Conservation (phyloP, 371 early-diverging fungal species). For the Rhizomucor miehei region DNA sequence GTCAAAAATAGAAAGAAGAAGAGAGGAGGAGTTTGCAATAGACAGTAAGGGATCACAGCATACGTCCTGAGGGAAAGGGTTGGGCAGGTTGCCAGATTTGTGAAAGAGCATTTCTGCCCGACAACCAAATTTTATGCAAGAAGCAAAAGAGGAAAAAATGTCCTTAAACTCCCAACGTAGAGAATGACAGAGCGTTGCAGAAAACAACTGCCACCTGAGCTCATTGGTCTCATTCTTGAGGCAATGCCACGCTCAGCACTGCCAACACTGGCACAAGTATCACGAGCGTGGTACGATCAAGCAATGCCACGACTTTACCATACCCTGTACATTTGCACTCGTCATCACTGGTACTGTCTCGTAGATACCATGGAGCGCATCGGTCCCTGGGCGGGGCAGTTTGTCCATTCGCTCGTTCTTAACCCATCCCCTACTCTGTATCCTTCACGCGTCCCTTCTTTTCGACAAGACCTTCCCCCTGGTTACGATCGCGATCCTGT, state of each 20-base stretch:
- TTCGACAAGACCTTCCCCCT: slow-evolving; percentile 13
- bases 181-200: too few relatives aligned
- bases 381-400: slow-evolving; percentile 8
- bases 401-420: slow-evolving; percentile 24
- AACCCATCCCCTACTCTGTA: slow-evolving; percentile 29
- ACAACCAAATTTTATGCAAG: too few relatives aligned
- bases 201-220: slow-evolving; percentile 26
- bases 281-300: slow-evolving; percentile 23
- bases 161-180: too few relatives aligned
- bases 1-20: too few relatives aligned
- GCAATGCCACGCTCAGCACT: slow-evolving; percentile 26
- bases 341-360: slow-evolving; percentile 27
- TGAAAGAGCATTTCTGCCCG: too few relatives aligned
- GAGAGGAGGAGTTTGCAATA: too few relatives aligned
- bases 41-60: too few relatives aligned
- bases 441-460: slow-evolving; percentile 18
- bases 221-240: slow-evolving; percentile 21
- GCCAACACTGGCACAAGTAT: slow-evolving; percentile 14
- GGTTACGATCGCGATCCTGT: slow-evolving; percentile 21
- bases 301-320: slow-evolving; percentile 34
- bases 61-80: too few relatives aligned
- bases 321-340: slow-evolving; percentile 29
- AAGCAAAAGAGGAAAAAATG: too few relatives aligned
- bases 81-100: too few relatives aligned
- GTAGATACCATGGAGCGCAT: slow-evolving; percentile 9